phyloP scores from a whole-genome alignment of 2,329 filamentous ascomycete genomes.

The Metarhizium anisopliae region DNA sequence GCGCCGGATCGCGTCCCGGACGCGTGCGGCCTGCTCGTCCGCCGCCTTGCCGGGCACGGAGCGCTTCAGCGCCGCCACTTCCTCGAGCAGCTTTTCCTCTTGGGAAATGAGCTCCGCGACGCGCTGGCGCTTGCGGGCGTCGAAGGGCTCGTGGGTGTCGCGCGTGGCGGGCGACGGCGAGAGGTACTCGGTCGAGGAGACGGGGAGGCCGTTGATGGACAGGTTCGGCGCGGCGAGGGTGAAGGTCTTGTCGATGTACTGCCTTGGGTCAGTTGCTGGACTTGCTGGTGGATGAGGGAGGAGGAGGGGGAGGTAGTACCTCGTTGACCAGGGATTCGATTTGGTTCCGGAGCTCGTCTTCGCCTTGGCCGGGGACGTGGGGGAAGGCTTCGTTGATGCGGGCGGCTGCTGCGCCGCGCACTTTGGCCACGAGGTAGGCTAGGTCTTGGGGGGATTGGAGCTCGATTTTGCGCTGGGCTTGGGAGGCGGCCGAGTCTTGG shows the following conservation, averaged over 20 bases:
- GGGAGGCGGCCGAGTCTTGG: conserved; percentile 23
- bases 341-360: conserved; percentile 47
- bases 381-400: conserved; percentile 63
- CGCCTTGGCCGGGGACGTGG: conserved; percentile 41
- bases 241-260: conserved; percentile 57
- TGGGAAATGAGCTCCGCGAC: conserved; percentile 52
- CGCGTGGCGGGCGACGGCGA: conserved; percentile 22
- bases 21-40: conserved; percentile 29
- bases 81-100: conserved; percentile 55
- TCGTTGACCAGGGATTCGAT: conserved; percentile 53
- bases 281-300: neutral
- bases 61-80: conserved; percentile 53
- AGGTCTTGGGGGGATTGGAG: conserved; percentile 70
- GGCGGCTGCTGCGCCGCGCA: conserved; percentile 57
- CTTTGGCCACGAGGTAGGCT: conserved; percentile 58
- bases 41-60: conserved; percentile 39
- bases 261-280: neutral
- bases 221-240: conserved; percentile 49
- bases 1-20: conserved; percentile 29
- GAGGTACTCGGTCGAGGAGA: conserved; percentile 28
- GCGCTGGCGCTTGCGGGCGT: conserved; percentile 47
- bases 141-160: conserved; percentile 49
- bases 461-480: conserved; percentile 64
- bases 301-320: conserved; percentile 23
- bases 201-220: conserved; percentile 51